Evolutionary conservation across 1,284 basidiomycete species (phyloP).

Genomic region (Ustanciosporium gigantosporum): DNA sequence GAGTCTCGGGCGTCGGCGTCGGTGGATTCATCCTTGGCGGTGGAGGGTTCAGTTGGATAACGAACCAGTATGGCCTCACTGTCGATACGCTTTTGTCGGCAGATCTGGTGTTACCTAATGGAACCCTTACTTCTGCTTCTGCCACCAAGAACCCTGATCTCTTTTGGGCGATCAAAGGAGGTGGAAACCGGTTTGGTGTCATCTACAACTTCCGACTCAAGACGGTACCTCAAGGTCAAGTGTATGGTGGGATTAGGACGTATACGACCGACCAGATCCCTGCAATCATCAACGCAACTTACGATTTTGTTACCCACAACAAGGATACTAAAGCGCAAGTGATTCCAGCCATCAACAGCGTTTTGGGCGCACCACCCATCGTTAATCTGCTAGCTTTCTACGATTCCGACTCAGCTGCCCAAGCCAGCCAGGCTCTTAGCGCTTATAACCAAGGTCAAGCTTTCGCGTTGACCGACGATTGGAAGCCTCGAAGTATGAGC

Average conservation of each 20-base stretch:
- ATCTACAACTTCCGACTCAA: constrained; percentile 40
- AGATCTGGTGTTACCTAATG: constrained; percentile 43
- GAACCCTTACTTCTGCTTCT: constrained; percentile 32
- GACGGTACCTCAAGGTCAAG: constrained; percentile 36
- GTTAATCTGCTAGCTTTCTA: constrained; percentile 39
- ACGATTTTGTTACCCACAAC: constrained; percentile 36
- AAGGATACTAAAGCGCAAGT: constrained; percentile 44
- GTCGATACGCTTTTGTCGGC: constrained; percentile 33
- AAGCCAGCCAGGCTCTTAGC: constrained; percentile 10
- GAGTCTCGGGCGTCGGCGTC: constrained; percentile 46
- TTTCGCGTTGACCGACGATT: constrained; percentile 24
- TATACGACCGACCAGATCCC: constrained; percentile 40
- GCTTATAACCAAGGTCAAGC: constrained; percentile 8
- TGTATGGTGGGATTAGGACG: constrained; percentile 40
- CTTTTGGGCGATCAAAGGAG: constrained; percentile 43
- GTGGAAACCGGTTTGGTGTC: constrained; percentile 45
- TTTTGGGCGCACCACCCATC: constrained; percentile 26
- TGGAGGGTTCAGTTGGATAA: constrained; percentile 44
- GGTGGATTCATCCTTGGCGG: constrained; percentile 46
- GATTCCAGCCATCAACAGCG: constrained; percentile 41
- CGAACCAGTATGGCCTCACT: constrained; percentile 44
- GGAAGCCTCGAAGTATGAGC: constrained; percentile 31
- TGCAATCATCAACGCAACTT: constrained; percentile 30
- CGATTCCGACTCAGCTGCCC: constrained; percentile 27
- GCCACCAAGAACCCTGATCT: constrained; percentile 34